Evolutionary conservation across 345 rosid species (phyloP), one percentile per base, ranked within the genome.

Genomic region (Chamaenerion angustifolium): DNA sequence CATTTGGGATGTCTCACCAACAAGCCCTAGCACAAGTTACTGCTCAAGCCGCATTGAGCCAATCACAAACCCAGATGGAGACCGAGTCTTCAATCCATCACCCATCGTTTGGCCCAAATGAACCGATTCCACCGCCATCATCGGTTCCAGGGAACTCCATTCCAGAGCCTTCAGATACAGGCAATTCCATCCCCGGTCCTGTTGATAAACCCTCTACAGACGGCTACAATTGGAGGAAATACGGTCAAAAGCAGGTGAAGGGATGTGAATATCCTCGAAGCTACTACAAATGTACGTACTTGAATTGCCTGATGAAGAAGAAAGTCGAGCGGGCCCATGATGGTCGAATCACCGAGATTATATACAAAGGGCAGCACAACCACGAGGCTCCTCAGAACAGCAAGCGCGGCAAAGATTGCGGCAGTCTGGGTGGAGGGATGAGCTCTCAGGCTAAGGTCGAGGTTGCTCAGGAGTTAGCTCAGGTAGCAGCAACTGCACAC

Each of bases 221-320:
- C 63, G 98, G 96, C 43, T 92, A 83, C 58, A 86, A 86, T 63
- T 92, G 98, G 98, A 79, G 93, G 52, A 86, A 92, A 65, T 86
- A 82, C 57, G 93, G 98, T 55, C 96, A 92, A 73, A 92, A 87
- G 73, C 96, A 93, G 19, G 88, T 87, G 27, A 87, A 92, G 73
- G 93, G 96, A 54, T 80, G 89, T 51, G 95, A 82, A 65, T 87
- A 71, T 75, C 96, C 98, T 6, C 67, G 98, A 68, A 92, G 98
- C 74, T 87, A 92, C 75, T 92, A 92, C 70, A 92, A 82, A 62
- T 92, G 98, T 56, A 92, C 95, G 11, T 73, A 84, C 65, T 68
- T 43, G 43, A 76, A 68, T 48, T 92, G 98, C 67, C 83, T 82
- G 0, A 89, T 87, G n/a, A 92, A 75, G 73, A 92, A 87, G 77